These are phyloP conservation scores for Jackrogersella multiformis DNA, from an alignment of 495 filamentous ascomycete genomes.

Conservation along the genomic window DNA sequence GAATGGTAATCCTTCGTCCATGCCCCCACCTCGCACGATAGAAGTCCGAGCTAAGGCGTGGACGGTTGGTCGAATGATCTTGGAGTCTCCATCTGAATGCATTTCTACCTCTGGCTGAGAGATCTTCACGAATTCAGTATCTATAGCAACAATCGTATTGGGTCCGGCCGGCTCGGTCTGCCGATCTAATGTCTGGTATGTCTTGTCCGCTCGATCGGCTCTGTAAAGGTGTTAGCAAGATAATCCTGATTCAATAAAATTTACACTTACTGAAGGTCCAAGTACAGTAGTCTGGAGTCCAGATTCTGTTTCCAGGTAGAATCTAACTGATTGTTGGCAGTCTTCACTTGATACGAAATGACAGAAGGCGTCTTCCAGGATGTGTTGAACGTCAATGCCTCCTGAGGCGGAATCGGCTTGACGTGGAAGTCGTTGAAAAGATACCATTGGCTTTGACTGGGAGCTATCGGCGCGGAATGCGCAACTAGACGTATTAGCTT, in stretches of 20 bases:
- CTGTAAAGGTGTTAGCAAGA: conserved; percentile 38
- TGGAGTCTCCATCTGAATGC: conserved; percentile 86
- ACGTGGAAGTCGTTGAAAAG: conserved; percentile 98
- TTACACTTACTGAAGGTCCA: conserved; percentile 69
- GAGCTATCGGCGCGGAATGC: conserved; percentile 66
- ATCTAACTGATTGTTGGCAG: conserved; percentile 77
- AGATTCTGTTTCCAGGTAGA: conserved; percentile 84
- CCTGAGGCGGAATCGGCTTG: conserved; percentile 74
- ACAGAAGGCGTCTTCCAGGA: conserved; percentile 92
- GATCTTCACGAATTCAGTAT: conserved; percentile 94
- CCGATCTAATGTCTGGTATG: conserved; percentile 67
- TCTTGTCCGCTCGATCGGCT: conserved; percentile 52
- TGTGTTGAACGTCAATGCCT: conserved; percentile 87
- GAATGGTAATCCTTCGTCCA: conserved; percentile 81
- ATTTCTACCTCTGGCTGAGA: conserved; percentile 92
- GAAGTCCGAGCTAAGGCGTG: conserved; percentile 89
- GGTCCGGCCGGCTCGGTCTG: conserved; percentile 71
- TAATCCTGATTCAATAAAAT: neutral
- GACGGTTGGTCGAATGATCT: conserved; percentile 84
- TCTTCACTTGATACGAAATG: conserved; percentile 82
- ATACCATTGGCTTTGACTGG: conserved; percentile 77
- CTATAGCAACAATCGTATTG: conserved; percentile 83
- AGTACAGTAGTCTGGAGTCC: conserved; percentile 84
- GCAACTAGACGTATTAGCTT: conserved; percentile 62
- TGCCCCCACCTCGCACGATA: conserved; percentile 80